A percentile compares a stretch with the other conserved stretches of the same genome.
phyloP scores from a whole-genome alignment of 2,329 filamentous ascomycete species.

The Colletotrichum chlorophyti region DNA sequence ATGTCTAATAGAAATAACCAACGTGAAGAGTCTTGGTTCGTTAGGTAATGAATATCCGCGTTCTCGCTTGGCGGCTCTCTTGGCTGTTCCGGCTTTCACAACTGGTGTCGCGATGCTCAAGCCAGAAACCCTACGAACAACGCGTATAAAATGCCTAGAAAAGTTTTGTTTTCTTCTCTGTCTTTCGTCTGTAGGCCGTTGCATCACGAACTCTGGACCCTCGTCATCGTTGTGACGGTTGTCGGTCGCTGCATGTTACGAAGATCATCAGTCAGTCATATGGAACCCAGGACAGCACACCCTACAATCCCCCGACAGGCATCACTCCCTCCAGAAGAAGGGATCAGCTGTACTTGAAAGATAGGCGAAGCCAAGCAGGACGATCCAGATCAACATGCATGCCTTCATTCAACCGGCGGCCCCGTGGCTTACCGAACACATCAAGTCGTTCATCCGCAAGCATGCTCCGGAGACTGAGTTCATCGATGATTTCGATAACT shows the following conservation, averaged over 20 bases:
- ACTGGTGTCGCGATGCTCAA: not conserved
- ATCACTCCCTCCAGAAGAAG: constrained; percentile 12
- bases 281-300: constrained; percentile 6
- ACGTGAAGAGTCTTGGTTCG: not conserved
- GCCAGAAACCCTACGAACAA: not conserved
- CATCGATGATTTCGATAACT: constrained; percentile 35
- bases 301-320: constrained; percentile 9
- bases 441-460: constrained; percentile 37
- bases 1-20: constrained; percentile 17
- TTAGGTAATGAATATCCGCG: constrained; percentile 21
- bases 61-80: constrained; percentile 9
- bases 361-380: not conserved
- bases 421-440: constrained; percentile 41
- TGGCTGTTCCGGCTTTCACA: constrained; percentile 4
- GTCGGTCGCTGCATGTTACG: not conserved
- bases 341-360: not conserved
- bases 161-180: not conserved
- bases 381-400: constrained; percentile 30
- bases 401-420: constrained; percentile 34
- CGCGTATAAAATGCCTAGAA: not conserved
- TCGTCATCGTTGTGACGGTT: not conserved
- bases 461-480: constrained; percentile 39
- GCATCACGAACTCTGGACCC: not conserved
- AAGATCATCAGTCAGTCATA: not conserved
- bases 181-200: not conserved